Base-by-base conservation (phyloP, 2,329 filamentous ascomycete species). In the Clonostachys rhizophaga region DNA sequence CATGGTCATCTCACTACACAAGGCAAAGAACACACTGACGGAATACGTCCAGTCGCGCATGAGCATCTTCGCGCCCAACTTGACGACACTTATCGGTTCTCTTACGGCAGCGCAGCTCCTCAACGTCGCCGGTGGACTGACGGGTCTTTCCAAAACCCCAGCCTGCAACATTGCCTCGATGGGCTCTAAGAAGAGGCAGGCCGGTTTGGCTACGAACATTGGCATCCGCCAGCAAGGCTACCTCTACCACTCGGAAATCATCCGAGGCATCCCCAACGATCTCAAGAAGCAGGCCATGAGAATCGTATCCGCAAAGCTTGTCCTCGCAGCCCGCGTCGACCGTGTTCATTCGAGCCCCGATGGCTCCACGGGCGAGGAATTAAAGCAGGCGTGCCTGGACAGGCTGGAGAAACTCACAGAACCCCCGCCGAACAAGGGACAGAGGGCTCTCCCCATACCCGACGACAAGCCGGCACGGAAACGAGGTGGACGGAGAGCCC, bases 1-100 rank as follows among this genome's bases (percentile, higher is more conserved):
- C 53, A 94, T 95, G 82, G 86, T 89, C 10, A 76, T 97, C n/a
- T 79, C 84, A 36, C 82, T 99, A 10, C 90, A 97, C 63, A 84
- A 79, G 54, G 91, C 92, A 30, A 96, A 96, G 67, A 86, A 81
- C 51, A 87, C 84, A 1, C 77, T 99, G 47, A 95, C 89, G 3
- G 87, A 94, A 62, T 99, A 96, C 60, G 94, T 99, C 14, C 89
- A 96, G 68, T 96, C 92, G 35, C 88, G 94, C 51, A 97, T 99
- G 89, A 94, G 87, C 55, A 77, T 95, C 34, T 97, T 97, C 62
- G 94, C 94, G 5, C 94, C 94, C 0, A 99, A 99, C 58, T 70
- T 97, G 46, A 96, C 94, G 1, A 85, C 84, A 2, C 79, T 99
- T 16, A 88, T 99, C 49, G 94, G 94, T 16, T 94, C 92, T 1